These are phyloP conservation scores for Phytophthora macrochlamydospora DNA, from an alignment of 352 stramenopile genomes.

Conservation along the genomic window DNA sequence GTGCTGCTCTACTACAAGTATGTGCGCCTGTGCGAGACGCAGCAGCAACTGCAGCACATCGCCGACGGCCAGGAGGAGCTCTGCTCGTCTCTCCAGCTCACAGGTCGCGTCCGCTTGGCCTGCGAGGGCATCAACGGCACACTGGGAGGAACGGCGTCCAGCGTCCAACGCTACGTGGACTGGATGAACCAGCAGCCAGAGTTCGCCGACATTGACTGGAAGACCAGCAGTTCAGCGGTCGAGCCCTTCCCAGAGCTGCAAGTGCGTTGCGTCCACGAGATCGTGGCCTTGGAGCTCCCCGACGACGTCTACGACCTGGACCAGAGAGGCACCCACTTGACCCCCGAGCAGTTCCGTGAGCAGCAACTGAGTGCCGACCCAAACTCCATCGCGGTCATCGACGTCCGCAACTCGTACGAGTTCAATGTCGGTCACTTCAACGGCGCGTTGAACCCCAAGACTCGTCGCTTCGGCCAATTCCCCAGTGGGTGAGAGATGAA, in stretches of 20 bases:
- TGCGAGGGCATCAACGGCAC: constrained; percentile 90
- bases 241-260: constrained; percentile 71
- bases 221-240: constrained; percentile 59
- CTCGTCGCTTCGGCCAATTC: constrained; percentile 81
- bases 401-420: constrained; percentile 86
- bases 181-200: constrained; percentile 44
- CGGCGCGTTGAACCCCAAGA: constrained; percentile 79
- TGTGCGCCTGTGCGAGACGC: constrained; percentile 53
- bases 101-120: constrained; percentile 77
- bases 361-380: constrained; percentile 29
- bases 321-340: constrained; percentile 58
- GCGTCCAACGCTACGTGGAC: constrained; percentile 70
- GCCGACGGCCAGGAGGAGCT: constrained; percentile 51
- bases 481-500: constrained; percentile 66
- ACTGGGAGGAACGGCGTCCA: constrained; percentile 47
- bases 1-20: constrained; percentile 91
- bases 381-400: constrained; percentile 57
- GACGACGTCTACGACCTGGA: constrained; percentile 52
- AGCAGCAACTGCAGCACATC: constrained; percentile 40
- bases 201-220: constrained; percentile 79
- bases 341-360: constrained; percentile 66
- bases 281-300: constrained; percentile 79
- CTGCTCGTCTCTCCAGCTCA: constrained; percentile 58
- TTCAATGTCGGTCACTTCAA: constrained; percentile 80
- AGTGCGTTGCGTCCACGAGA: constrained; percentile 69